These are phyloP conservation scores for Neocatenulostroma microsporum DNA, from an alignment of 2,329 filamentous ascomycete genomes.

Conservation along the genomic window DNA sequence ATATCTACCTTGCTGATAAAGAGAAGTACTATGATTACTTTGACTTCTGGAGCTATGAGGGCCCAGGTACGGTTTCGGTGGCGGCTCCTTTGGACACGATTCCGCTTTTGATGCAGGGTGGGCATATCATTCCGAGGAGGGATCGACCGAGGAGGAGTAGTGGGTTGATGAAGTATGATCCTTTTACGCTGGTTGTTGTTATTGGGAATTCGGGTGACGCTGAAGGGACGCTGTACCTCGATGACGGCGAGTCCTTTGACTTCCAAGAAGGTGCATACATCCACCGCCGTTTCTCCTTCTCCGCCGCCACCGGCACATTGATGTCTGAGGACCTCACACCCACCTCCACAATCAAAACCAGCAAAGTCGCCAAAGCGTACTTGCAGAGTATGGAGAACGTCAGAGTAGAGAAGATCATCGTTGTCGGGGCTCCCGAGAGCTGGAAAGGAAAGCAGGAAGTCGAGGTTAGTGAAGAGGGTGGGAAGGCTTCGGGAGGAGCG, in stretches of 20 bases:
- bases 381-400: slow-evolving; percentile 72
- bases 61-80: slow-evolving; percentile 65
- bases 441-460: slow-evolving; percentile 62
- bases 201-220: slow-evolving; percentile 63
- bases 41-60: slow-evolving; percentile 68
- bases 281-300: slow-evolving; percentile 69
- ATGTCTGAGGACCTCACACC: slow-evolving; percentile 57
- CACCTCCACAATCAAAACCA: slow-evolving; percentile 40
- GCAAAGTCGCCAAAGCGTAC: slow-evolving; percentile 62
- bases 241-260: slow-evolving; percentile 91
- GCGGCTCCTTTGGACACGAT: slow-evolving; percentile 76
- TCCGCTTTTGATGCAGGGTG: slow-evolving; percentile 84
- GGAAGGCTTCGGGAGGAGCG: slow-evolving; percentile 34
- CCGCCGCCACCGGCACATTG: slow-evolving; percentile 49
- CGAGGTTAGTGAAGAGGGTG: slow-evolving; percentile 54
- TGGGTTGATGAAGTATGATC: slow-evolving; percentile 85
- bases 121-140: slow-evolving; percentile 83
- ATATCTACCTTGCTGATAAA: slow-evolving; percentile 81
- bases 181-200: slow-evolving; percentile 81
- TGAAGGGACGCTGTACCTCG: slow-evolving; percentile 75
- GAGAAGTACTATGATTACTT: slow-evolving; percentile 96
- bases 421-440: slow-evolving; percentile 67
- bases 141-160: slow-evolving; percentile 80
- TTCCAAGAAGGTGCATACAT: slow-evolving; percentile 81
- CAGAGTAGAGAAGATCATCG: slow-evolving; percentile 70